Base-by-base conservation (phyloP, 768 basidiomycete species). In the Leccinum sublutescens region DNA sequence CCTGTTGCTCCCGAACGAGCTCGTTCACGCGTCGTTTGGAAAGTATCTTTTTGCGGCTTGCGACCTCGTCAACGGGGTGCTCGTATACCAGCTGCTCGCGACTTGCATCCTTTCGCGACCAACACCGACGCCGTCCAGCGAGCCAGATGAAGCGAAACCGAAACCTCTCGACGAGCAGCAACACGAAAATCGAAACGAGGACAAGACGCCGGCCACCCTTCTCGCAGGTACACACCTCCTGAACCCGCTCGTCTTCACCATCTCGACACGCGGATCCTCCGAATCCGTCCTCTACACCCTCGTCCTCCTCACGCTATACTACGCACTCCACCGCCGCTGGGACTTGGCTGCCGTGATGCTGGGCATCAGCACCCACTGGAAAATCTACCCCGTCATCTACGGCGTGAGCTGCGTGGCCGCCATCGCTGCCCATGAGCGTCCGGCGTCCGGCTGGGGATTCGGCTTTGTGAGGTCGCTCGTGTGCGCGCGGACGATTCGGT, bases 201-300 rank as follows among this genome's bases (percentile, higher is more conserved):
- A 52, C 8, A 29, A 31, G 3, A 51, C 19, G 1, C 9, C 15
- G 60, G 86, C 89, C 5, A 80, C 82, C 2, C 64, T 86, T n/a
- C 85, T 85, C 64, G 82, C 84, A 36, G 76, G 84, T 0, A 67
- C 89, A 2, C 93, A 98, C 77, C 86, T 98, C 2, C 80, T 98
- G 59, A 98, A 95, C 75, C 97, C 97, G 0, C 82, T 99, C 65
- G 89, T 96, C 2, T 91, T 97, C 73, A 89, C 94, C 62, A 98
- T 99, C 66, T 97, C 95, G 7, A 98, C 97, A 0, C 87, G 97
- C 17, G 97, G 97, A 7, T 98, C 94, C 17, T 95, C 96, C 4
- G 97, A 99, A 73, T 86, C 93, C 2, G 76, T 97, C 17, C 85
- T 98, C 15, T 86, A 88, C 40, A 78, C 89, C 2, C 79, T 95